Base-by-base conservation (phyloP, 1,139 yeast genomes). In the Torulaspora pretoriensis region DNA sequence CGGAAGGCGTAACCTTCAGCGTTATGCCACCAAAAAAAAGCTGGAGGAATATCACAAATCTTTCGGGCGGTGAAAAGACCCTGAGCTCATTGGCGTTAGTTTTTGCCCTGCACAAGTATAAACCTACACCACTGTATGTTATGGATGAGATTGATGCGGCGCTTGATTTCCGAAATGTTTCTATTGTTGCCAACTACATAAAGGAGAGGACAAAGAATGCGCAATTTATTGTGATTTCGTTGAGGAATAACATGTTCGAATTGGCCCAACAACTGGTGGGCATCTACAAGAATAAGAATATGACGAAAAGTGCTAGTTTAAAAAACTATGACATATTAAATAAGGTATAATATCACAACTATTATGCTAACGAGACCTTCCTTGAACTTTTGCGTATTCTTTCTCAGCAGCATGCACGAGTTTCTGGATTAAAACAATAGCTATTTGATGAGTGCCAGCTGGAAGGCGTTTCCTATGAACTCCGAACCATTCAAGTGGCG, bases 61-160 rank as follows among this genome's bases (percentile, higher is more conserved):
- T 94, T 49, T 89, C 97, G 2, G 99, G 99, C 50, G 99, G 99
- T 53, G 99, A 94, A 59, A 94, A 94, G 68, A 94, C 99, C 0
- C 74, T 94, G 54, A 85, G 96, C 61, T 92, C 98, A 0, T 73
- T 94, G 58, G 98, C 98, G 0, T 73, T 94, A 53, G 98, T 94
- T 4, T 94, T 94, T 75, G 98, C 98, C 0, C 75, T 94, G 36
- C 98, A 94, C 64, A 87, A 86, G 57, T 94, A 88, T 65, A 92
- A 89, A 63, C 99, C 99, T 1, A 94, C 98, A 0, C 98, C 99
- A 6, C 70, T 94, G 38, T 94, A 94, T 63, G 98, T 94, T 29
- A 94, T 94, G 99, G 99, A 94, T 70, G 99, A 94, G 69, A 92
- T 94, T 57, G 99, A 94, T 69, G 99, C 99, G 0, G 99, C 99